These are phyloP conservation scores for Apiospora koreana DNA, from an alignment of 2,329 filamentous ascomycete species.

Conservation along the genomic window DNA sequence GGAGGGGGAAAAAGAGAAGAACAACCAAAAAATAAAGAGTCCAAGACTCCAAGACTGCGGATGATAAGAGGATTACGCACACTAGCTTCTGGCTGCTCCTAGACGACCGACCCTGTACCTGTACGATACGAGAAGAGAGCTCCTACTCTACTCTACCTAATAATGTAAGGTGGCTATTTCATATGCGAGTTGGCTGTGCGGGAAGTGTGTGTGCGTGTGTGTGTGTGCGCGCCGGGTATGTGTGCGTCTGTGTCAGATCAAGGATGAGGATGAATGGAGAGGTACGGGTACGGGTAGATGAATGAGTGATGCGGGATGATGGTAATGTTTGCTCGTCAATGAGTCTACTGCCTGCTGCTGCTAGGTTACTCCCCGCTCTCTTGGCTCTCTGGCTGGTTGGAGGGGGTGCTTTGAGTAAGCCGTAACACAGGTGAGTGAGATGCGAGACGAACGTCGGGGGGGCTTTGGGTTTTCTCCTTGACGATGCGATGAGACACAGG, in stretches of 20 bases:
- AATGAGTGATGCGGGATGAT: too few relatives aligned
- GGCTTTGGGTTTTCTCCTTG: slow-evolving; percentile 1
- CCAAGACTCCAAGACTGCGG: background rate
- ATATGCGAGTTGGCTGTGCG: background rate
- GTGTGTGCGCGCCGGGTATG: too few relatives aligned
- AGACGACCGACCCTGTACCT: background rate
- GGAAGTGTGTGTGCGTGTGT: too few relatives aligned
- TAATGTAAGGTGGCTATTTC: background rate
- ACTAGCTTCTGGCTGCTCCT: background rate
- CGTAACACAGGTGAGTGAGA: background rate
- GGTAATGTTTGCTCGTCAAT: too few relatives aligned
- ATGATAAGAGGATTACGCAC: slow-evolving; percentile 7
- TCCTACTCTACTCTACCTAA: background rate
- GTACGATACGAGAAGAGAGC: background rate
- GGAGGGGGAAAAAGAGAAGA: background rate
- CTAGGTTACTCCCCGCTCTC: background rate
- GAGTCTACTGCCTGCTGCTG: background rate
- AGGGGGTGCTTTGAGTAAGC: background rate
- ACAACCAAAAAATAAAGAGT: background rate
- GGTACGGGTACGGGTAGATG: too few relatives aligned
- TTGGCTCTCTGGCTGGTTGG: background rate
- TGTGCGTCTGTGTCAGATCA: too few relatives aligned
- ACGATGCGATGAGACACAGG: slow-evolving; percentile 9
- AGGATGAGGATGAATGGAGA: too few relatives aligned
- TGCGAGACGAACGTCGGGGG: background rate